Percentiles rank a stretch among this genome's conserved stretches.
These are phyloP conservation scores for Hyphodiscus hymeniophilus DNA, from an alignment of 495 filamentous ascomycete species.

Conservation along the genomic window DNA sequence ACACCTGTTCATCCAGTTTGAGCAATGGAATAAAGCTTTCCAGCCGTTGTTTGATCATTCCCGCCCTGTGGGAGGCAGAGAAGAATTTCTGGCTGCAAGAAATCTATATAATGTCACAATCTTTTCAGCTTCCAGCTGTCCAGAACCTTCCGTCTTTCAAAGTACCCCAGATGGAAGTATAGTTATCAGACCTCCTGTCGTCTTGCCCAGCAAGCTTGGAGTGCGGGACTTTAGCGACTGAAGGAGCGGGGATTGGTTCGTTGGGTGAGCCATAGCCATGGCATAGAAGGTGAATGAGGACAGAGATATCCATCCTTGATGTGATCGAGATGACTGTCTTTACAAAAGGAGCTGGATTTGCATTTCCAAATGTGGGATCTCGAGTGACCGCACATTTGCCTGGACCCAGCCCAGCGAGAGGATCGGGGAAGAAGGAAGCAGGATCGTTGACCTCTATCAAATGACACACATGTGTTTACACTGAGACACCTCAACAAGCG, in stretches of 20 bases:
- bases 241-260: constrained; percentile 3
- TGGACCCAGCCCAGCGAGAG: neutral
- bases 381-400: neutral
- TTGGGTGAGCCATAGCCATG: neutral
- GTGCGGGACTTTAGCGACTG: constrained; percentile 33
- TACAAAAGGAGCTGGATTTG: too few relatives aligned
- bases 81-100: too few relatives aligned
- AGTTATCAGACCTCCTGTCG: constrained; percentile 42
- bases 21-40: too few relatives aligned
- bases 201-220: constrained; percentile 43
- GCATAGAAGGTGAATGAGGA: neutral
- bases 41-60: too few relatives aligned
- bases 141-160: constrained; percentile 26
- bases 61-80: too few relatives aligned
- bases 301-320: neutral
- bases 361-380: neutral
- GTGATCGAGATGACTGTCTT: neutral
- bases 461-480: neutral
- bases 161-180: constrained; percentile 29
- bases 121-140: constrained; percentile 23
- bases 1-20: too few relatives aligned
- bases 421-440: neutral
- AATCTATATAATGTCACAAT: constrained; percentile 27
- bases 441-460: neutral
- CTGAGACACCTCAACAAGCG: neutral